Conservation (phyloP, 331 rosid genomes). For the Acacia concinna region DNA sequence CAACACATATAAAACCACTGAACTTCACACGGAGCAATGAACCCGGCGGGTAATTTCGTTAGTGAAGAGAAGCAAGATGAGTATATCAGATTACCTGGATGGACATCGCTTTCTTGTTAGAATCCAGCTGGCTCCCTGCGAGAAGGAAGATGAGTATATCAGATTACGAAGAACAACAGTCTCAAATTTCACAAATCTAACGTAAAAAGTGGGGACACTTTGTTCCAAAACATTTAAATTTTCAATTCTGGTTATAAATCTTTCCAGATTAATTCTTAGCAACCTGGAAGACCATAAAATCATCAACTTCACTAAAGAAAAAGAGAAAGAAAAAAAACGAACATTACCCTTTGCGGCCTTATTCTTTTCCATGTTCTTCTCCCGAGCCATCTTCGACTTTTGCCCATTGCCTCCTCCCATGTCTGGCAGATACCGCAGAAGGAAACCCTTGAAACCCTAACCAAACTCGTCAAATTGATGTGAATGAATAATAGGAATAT, state of each 20-base stretch:
- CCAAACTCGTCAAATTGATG: constrained; percentile 25
- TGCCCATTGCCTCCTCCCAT: constrained; percentile 91
- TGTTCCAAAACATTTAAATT: background rate
- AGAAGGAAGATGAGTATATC: constrained; percentile 13
- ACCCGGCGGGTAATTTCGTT: background rate
- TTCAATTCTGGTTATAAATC: background rate
- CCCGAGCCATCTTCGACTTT: constrained; percentile 84
- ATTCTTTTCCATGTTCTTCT: constrained; percentile 67
- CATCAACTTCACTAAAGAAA: background rate
- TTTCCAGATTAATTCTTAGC: background rate
- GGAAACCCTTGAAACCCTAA: constrained; percentile 52
- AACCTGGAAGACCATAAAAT: background rate
- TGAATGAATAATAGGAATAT: background rate
- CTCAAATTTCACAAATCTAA: background rate
- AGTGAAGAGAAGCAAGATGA: too few species aligned
- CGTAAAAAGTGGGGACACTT: too few species aligned
- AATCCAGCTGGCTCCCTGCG: constrained; percentile 73
- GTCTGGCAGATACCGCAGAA: constrained; percentile 22
- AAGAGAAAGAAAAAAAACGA: background rate
- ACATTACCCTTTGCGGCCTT: constrained; percentile 62
- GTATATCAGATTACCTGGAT: constrained; percentile 68
- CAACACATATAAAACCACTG: background rate
- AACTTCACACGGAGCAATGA: background rate
- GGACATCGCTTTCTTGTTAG: constrained; percentile 75
- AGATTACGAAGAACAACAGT: background rate